Evolutionary conservation across 202 grass and related monocot species (phyloP).

Genomic region (Elaeis oleifera): DNA sequence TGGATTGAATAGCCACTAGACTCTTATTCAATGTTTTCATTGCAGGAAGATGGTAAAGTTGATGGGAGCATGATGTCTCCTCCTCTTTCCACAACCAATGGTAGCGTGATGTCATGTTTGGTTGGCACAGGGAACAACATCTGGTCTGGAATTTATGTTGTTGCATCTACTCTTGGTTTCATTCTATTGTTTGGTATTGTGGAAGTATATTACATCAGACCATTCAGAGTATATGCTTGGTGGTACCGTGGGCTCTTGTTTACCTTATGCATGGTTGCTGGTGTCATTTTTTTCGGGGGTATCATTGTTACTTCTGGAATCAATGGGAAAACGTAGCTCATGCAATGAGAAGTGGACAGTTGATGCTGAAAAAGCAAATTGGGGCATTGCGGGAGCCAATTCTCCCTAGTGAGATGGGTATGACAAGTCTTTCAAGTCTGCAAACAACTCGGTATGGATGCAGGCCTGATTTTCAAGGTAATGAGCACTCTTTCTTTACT

Average conservation of each 20-base stretch:
- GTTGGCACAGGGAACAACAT: slow-evolving; percentile 83
- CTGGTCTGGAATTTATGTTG: slow-evolving; percentile 65
- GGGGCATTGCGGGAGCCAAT: background rate
- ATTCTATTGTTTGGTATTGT: slow-evolving; percentile 45
- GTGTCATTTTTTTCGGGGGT: slow-evolving; percentile 54
- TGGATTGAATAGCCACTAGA: background rate
- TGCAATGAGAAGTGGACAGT: slow-evolving; percentile 29
- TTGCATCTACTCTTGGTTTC: slow-evolving; percentile 58
- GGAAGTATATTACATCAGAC: slow-evolving; percentile 66
- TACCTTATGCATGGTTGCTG: slow-evolving; percentile 54
- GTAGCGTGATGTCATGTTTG: slow-evolving; percentile 55
- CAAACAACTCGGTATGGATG: slow-evolving; percentile 60
- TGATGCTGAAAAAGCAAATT: background rate
- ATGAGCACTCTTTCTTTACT: background rate
- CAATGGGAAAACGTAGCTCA: slow-evolving; percentile 34
- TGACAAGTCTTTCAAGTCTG: slow-evolving; percentile 30
- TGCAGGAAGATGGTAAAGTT: slow-evolving; percentile 67
- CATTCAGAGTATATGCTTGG: slow-evolving; percentile 51
- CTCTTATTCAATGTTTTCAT: slow-evolving; percentile 2
- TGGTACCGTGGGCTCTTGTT: slow-evolving; percentile 79
- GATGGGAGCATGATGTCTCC: slow-evolving; percentile 26
- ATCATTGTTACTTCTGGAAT: slow-evolving; percentile 72
- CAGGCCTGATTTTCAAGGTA: slow-evolving; percentile 87
- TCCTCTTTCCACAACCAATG: slow-evolving; percentile 56
- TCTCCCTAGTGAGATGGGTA: background rate